Conservation (phyloP, 352 stramenopile species). For the Globisporangium perplexum region DNA sequence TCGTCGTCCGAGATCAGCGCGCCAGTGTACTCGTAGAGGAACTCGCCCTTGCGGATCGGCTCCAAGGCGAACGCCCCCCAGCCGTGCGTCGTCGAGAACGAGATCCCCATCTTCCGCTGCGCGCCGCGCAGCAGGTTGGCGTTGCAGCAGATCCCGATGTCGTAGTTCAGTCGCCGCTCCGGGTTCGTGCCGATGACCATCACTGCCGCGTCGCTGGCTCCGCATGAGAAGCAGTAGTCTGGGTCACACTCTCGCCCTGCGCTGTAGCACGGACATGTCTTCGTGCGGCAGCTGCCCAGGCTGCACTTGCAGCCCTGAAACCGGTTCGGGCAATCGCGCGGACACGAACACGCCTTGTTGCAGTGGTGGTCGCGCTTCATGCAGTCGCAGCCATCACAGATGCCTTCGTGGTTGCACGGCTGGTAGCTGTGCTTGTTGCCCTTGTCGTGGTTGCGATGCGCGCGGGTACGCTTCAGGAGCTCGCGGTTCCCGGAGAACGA, state of each 20-base stretch:
- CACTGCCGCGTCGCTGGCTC: constrained; percentile 53
- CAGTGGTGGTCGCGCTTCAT: constrained; percentile 46
- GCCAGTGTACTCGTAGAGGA: constrained; percentile 71
- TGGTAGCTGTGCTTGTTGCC: constrained; percentile 50
- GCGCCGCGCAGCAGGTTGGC: constrained; percentile 49
- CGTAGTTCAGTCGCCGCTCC: constrained; percentile 17
- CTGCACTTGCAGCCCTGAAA: constrained; percentile 63
- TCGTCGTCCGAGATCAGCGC: constrained; percentile 71
- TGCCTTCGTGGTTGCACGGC: constrained; percentile 53
- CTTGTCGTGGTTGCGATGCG: constrained; percentile 34
- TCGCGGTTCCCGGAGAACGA: constrained; percentile 10
- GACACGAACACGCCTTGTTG: constrained; percentile 54
- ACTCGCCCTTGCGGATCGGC: constrained; percentile 58
- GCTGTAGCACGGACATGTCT: constrained; percentile 48
- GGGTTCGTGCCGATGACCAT: constrained; percentile 30
- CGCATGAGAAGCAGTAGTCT: constrained; percentile 68
- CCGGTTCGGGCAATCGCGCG: constrained; percentile 54
- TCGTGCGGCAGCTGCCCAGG: constrained; percentile 45
- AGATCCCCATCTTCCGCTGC: constrained; percentile 59
- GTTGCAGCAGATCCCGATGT: constrained; percentile 53
- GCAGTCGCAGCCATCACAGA: constrained; percentile 56
- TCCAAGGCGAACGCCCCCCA: constrained; percentile 69
- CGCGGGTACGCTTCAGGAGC: constrained; percentile 24
- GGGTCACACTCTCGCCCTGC: constrained; percentile 60
- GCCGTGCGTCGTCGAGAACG: constrained; percentile 61